Evolutionary conservation across 1,139 yeast genomes (phyloP).

Genomic region (Suhomyces panamericanus): DNA sequence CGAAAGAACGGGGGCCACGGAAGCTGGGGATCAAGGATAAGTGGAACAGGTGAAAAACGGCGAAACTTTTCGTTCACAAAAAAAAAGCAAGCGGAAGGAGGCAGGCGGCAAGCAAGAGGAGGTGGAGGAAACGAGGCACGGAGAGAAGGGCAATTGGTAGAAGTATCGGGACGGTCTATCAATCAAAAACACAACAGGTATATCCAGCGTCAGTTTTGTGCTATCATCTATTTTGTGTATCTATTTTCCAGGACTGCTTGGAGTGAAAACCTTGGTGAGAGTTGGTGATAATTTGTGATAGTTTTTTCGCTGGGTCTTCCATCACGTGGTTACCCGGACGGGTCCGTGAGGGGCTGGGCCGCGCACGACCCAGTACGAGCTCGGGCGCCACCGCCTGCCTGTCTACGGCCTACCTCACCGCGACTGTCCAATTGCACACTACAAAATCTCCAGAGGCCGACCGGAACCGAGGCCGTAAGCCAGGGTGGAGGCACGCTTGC

Average conservation of each 20-base stretch:
- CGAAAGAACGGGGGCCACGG: slow-evolving; percentile 3
- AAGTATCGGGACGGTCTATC: not conserved
- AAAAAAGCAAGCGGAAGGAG: not conserved
- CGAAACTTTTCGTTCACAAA: slow-evolving; percentile 1
- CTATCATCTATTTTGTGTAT: slow-evolving; percentile 17
- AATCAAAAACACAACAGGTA: slow-evolving; percentile 3
- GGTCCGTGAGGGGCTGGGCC: not conserved
- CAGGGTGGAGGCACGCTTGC: too few species aligned
- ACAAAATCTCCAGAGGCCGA: too few species aligned
- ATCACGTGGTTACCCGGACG: slow-evolving; percentile 13
- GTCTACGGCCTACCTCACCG: not conserved
- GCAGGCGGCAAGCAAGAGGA: not conserved
- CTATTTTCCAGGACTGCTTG: slow-evolving; percentile 11
- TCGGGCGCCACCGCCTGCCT: too few species aligned
- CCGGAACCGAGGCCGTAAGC: too few species aligned
- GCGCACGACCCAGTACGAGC: not conserved
- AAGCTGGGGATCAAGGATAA: not conserved
- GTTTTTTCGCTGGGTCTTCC: not conserved
- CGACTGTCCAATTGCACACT: too few species aligned
- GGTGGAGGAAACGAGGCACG: not conserved
- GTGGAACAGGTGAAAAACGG: not conserved
- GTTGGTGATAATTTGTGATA: slow-evolving; percentile 10
- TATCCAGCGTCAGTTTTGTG: slow-evolving; percentile 15
- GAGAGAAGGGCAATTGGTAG: not conserved
- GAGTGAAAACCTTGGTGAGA: slow-evolving; percentile 4